Evolutionary conservation across 2,329 filamentous ascomycete genomes (phyloP).

Genomic region (Aschersonia sp.): DNA sequence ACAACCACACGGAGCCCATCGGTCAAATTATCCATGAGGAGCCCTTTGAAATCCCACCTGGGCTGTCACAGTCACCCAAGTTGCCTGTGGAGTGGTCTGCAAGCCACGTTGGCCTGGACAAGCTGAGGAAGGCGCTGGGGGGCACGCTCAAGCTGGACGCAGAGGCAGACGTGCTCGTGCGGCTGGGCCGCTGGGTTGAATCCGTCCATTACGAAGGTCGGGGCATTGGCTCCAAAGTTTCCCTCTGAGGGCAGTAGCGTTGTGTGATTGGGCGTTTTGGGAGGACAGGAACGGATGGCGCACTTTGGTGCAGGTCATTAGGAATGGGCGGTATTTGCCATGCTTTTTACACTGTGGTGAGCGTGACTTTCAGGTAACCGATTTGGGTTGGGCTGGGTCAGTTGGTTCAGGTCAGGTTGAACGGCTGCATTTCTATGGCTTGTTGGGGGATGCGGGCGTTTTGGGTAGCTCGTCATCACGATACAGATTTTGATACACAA

Average conservation of each 20-base stretch:
- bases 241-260: slow-evolving; percentile 8
- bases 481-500: too few relatives aligned
- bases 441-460: too few relatives aligned
- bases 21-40: slow-evolving; percentile 63
- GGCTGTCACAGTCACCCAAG: slow-evolving; percentile 54
- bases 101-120: slow-evolving; percentile 68
- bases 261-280: background rate
- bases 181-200: slow-evolving; percentile 62
- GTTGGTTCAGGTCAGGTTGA: too few relatives aligned
- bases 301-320: too few relatives aligned
- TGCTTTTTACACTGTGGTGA: too few relatives aligned
- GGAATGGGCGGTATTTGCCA: too few relatives aligned
- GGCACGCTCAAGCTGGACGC: slow-evolving; percentile 69
- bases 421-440: too few relatives aligned
- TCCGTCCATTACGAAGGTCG: slow-evolving; percentile 53
- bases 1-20: slow-evolving; percentile 64
- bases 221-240: slow-evolving; percentile 51
- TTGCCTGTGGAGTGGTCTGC: slow-evolving; percentile 73
- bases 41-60: slow-evolving; percentile 65
- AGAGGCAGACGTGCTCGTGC: slow-evolving; percentile 57
- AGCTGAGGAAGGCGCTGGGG: slow-evolving; percentile 64
- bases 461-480: too few relatives aligned
- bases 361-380: too few relatives aligned
- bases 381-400: too few relatives aligned
- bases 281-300: background rate